Evolutionary conservation across 495 filamentous ascomycete species (phyloP).

Genomic region (Hyaloscypha hepaticicola): DNA sequence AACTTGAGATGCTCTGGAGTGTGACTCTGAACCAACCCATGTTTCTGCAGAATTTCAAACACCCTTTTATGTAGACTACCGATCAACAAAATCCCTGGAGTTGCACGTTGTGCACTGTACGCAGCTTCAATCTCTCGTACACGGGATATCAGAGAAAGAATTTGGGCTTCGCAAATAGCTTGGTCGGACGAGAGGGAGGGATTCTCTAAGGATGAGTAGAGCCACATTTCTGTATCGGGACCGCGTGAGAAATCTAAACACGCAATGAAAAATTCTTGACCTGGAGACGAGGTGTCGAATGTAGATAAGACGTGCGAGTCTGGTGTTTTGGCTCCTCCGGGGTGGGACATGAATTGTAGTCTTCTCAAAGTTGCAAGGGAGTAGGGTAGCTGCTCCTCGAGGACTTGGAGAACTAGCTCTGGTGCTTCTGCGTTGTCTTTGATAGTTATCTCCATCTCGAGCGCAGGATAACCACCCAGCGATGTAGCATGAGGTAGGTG

Average conservation of each 20-base stretch:
- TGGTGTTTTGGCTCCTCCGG: constrained; percentile 34
- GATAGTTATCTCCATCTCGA: constrained; percentile 31
- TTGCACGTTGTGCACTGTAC: background rate
- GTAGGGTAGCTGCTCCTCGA: constrained; percentile 50
- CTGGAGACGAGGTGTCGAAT: constrained; percentile 35
- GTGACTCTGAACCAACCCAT: background rate
- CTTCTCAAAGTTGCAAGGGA: constrained; percentile 58
- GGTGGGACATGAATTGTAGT: constrained; percentile 52
- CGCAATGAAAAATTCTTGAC: constrained; percentile 47
- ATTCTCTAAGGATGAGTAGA: constrained; percentile 57
- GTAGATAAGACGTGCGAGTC: constrained; percentile 11
- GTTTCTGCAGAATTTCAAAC: constrained; percentile 27
- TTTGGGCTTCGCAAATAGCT: background rate
- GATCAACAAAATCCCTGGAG: constrained; percentile 27
- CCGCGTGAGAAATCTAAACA: constrained; percentile 56
- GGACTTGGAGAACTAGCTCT: constrained; percentile 40
- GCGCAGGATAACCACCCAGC: background rate
- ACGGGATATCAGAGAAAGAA: constrained; percentile 15
- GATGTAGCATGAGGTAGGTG: background rate
- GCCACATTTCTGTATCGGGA: constrained; percentile 60
- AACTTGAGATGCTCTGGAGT: constrained; percentile 43
- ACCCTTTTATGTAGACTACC: constrained; percentile 38
- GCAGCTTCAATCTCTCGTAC: constrained; percentile 12
- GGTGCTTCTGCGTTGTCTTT: constrained; percentile 42
- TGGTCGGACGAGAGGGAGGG: background rate